Evolutionary conservation across 345 rosid genomes (phyloP).

Genomic region (Acer yangbiense): DNA sequence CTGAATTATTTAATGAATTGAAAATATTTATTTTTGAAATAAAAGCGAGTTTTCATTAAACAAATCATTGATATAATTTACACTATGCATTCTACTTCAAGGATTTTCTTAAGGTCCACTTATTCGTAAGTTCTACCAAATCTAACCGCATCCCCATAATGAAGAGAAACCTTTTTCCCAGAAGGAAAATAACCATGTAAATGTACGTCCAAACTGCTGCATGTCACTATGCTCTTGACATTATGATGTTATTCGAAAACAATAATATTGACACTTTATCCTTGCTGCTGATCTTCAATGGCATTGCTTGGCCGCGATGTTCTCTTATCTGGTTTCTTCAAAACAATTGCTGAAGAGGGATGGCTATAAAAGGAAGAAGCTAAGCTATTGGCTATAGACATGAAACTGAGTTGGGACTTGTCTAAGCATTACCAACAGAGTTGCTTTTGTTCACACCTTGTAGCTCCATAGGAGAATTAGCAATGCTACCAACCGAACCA

Average conservation of each 20-base stretch:
- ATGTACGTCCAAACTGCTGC: neutral
- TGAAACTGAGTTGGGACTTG: neutral
- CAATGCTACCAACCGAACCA: constrained; percentile 87
- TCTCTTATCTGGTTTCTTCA: neutral
- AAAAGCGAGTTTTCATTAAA: neutral
- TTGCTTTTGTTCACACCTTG: constrained; percentile 86
- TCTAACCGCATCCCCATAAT: neutral
- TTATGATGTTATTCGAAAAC: constrained; percentile 1
- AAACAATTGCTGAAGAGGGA: neutral
- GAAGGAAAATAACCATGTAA: neutral
- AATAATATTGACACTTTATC: neutral
- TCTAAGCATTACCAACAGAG: constrained; percentile 51
- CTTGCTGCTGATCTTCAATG: neutral
- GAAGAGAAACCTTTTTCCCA: constrained; percentile 11
- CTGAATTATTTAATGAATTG: too few species aligned
- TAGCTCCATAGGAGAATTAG: constrained; percentile 90
- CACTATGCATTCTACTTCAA: neutral
- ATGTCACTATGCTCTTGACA: neutral
- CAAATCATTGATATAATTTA: neutral
- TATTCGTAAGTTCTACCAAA: neutral
- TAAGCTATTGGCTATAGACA: neutral
- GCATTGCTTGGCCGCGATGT: neutral
- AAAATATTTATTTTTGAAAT: too few species aligned
- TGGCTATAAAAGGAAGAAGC: neutral
- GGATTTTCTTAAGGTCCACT: neutral